Percentiles rank a stretch among this genome's conserved stretches.
phyloP scores from a whole-genome alignment of 129 eudicot genomes.

The Ambrosia trifida region DNA sequence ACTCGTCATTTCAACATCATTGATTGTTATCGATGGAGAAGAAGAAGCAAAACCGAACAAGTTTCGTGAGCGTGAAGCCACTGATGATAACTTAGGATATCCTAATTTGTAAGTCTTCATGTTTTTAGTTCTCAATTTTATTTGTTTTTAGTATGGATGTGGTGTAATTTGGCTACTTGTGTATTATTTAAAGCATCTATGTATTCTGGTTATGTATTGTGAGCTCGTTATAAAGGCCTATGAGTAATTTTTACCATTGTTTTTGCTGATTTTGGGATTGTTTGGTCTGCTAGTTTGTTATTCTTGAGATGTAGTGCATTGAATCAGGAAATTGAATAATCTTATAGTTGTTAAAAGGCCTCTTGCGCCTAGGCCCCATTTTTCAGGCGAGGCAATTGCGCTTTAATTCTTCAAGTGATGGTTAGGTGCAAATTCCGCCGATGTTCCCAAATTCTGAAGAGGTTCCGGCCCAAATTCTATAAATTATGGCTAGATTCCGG shows the following conservation, averaged over 20 bases:
- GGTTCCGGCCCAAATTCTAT: no score
- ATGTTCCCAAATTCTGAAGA: no score
- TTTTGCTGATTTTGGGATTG: conserved; percentile 16
- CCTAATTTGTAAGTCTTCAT: conserved; percentile 68
- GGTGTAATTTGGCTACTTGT: neutral
- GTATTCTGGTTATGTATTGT: no score
- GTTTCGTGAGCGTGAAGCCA: conserved; percentile 89
- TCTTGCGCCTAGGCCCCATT: no score
- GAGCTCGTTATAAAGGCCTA: no score
- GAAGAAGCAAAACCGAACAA: conserved; percentile 54
- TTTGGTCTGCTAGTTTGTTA: neutral
- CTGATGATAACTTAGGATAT: conserved; percentile 80
- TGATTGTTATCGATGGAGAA: conserved; percentile 38
- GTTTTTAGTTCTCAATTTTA: neutral
- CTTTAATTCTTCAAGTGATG: no score
- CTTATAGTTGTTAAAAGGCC: no score
- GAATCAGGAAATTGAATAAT: no score
- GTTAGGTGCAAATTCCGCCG: no score
- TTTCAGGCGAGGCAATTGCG: no score
- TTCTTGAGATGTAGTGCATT: conserved; percentile 1
- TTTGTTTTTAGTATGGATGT: neutral
- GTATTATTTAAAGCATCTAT: no score
- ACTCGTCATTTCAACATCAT: conserved; percentile 36
- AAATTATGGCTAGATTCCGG: no score
- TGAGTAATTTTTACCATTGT: conserved; percentile 19